These are phyloP conservation scores for Sporothrix dimorphospora DNA, from an alignment of 2,329 filamentous ascomycete species.

Conservation along the genomic window DNA sequence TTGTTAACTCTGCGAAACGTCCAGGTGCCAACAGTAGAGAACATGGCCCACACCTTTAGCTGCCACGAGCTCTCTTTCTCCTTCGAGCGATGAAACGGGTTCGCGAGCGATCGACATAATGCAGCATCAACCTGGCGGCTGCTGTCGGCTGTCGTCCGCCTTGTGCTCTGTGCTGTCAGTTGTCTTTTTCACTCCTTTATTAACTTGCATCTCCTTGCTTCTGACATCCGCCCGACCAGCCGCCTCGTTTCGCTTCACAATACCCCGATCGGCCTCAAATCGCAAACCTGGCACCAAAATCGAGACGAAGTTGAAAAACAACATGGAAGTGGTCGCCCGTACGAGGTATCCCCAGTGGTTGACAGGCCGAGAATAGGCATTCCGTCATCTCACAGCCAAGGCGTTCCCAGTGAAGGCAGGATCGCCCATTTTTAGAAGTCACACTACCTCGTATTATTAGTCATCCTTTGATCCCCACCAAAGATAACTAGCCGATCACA, in stretches of 20 bases:
- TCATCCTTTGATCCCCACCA: not conserved
- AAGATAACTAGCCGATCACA: not conserved
- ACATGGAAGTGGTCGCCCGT: not conserved
- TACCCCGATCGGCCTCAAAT: not conserved
- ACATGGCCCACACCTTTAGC: not conserved
- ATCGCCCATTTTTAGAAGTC: constrained; percentile 17
- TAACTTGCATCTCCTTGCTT: not conserved
- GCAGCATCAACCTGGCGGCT: constrained; percentile 4
- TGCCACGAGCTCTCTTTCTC: not conserved
- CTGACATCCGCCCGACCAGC: not conserved
- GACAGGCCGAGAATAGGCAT: not conserved
- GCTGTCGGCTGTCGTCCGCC: not conserved
- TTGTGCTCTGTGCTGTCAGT: not conserved
- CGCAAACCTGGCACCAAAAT: not conserved
- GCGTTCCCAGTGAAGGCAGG: constrained; percentile 18
- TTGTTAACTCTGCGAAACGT: not conserved
- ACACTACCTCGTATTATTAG: constrained; percentile 20
- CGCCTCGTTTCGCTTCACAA: not conserved
- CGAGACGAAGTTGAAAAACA: not conserved
- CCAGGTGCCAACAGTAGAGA: too few relatives aligned
- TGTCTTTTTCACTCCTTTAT: not conserved
- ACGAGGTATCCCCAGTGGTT: not conserved
- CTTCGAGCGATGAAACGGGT: not conserved
- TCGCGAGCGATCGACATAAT: constrained; percentile 7
- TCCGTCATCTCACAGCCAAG: constrained; percentile 18